Base-by-base conservation (phyloP, 139 green algal species). In the Volvox reticuliferus region DNA sequence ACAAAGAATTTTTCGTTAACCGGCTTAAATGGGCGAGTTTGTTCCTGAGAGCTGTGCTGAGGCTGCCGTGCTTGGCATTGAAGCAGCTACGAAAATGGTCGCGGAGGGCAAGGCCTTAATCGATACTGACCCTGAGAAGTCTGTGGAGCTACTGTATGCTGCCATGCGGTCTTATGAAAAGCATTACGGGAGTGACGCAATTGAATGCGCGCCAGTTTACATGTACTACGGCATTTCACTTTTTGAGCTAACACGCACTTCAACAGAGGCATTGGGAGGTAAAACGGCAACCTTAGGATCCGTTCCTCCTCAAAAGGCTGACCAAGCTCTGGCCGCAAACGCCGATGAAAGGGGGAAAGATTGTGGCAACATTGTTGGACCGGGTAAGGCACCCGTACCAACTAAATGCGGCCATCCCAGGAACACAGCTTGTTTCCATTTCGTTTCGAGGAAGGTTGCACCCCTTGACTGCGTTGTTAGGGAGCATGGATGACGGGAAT, bases 201-300 rank as follows among this genome's bases (percentile, higher is more conserved):
- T 92, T 0, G 90, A 94, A 24, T 93, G 88, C 79, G 90, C 91
- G 18, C 81, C 93, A 26, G 73, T 68, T 6, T 94, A 96, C 91
- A 44, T 96, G 55, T 90, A 91, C 79, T 95, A 96, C 33, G 94
- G 94, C 26, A 82, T 94, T 61, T 71, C 88, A 1, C 78, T 95
- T 61, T 94, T 87, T 26, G 92, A 94, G 86, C 86, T 93, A 20
- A 90, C 92, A 17, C 88, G 75, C 5, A 44, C 30, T 24, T 6
- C 75, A 14, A 79, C 75, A 2, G 87, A 91, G 13, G 87, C 62
- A 21, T 75, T 91, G 32, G 86, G 86, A 21, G 1, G 19, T 9
- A 83, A 69, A 6, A 83, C 83, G 30, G 62, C 85, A 2, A 82
- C 69, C 18, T 67, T 89, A 24, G 44, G 55, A 30, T 18, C 73